phyloP scores from a whole-genome alignment of 306 rosid genomes.

The Geum urbanum region DNA sequence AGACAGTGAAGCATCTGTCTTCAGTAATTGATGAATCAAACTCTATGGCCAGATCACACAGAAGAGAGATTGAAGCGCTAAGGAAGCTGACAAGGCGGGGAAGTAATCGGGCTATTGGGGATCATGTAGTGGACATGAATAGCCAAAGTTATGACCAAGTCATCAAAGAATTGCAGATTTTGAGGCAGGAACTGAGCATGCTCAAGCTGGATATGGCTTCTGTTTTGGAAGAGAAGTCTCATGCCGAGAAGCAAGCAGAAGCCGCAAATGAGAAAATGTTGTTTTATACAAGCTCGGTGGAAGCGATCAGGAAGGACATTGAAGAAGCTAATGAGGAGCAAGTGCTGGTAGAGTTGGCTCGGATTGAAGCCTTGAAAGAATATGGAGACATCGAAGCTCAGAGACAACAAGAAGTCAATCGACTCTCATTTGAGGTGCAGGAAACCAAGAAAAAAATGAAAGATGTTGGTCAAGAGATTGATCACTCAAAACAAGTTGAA shows the following conservation, averaged over 20 bases:
- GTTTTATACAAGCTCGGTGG: conserved; percentile 34
- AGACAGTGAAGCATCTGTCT: conserved; percentile 42
- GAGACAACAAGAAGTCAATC: conserved; percentile 48
- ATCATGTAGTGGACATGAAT: conserved; percentile 21
- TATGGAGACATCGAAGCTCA: conserved; percentile 44
- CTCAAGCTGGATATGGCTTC: conserved; percentile 75
- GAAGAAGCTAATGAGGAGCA: conserved; percentile 74
- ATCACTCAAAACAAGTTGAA: conserved; percentile 57
- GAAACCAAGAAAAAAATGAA: conserved; percentile 36
- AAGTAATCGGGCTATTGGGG: conserved; percentile 19
- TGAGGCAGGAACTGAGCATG: conserved; percentile 59
- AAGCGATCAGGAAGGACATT: conserved; percentile 54
- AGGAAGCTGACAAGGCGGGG: conserved; percentile 32
- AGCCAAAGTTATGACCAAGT: conserved; percentile 38
- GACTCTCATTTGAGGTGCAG: conserved; percentile 41
- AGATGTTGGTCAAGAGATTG: conserved; percentile 43
- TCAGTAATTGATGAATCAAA: conserved; percentile 45
- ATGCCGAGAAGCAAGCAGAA: conserved; percentile 46
- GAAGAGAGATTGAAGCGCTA: conserved; percentile 38
- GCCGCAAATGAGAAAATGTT: conserved; percentile 39
- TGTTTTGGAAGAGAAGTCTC: conserved; percentile 49
- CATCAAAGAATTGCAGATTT: conserved; percentile 59
- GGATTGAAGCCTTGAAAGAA: conserved; percentile 84
- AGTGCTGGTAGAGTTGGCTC: conserved; percentile 73
- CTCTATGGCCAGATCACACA: conserved; percentile 25